These are phyloP conservation scores for Colletotrichum spaethianum DNA, from an alignment of 2,329 filamentous ascomycete genomes.

Conservation along the genomic window DNA sequence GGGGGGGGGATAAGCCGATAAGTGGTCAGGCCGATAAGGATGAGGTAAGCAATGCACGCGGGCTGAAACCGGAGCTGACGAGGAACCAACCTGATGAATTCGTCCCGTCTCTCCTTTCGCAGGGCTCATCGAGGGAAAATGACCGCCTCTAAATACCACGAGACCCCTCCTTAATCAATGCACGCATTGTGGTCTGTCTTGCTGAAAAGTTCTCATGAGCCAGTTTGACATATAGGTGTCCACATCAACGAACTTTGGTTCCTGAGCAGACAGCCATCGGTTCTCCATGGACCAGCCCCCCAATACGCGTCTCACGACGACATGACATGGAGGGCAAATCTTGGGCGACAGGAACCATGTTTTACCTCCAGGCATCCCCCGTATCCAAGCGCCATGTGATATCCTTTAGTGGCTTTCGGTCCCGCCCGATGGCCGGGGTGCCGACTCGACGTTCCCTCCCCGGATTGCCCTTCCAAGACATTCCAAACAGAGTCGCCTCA, in stretches of 20 bases:
- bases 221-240: neutral
- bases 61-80: constrained; percentile 36
- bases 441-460: constrained; percentile 1
- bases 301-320: neutral
- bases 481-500: neutral
- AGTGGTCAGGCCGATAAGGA: constrained; percentile 1
- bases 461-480: neutral
- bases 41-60: constrained; percentile 21
- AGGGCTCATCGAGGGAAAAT: constrained; percentile 22
- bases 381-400: constrained; percentile 28
- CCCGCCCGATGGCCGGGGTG: constrained; percentile 19
- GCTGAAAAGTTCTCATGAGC: neutral
- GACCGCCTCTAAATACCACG: neutral
- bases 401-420: constrained; percentile 22
- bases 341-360: constrained; percentile 19
- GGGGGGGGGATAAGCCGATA: constrained; percentile 6
- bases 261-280: neutral
- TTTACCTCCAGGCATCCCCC: constrained; percentile 28
- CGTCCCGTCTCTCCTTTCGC: neutral
- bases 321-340: neutral
- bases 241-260: neutral
- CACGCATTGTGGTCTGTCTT: neutral
- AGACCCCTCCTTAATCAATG: neutral
- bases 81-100: constrained; percentile 13
- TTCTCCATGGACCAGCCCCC: neutral